A percentile compares a stretch with the other conserved stretches of the same genome.
Evolutionary conservation across 2,329 filamentous ascomycete genomes (phyloP).

Genomic region (Paracoccidioides brasiliensis): DNA sequence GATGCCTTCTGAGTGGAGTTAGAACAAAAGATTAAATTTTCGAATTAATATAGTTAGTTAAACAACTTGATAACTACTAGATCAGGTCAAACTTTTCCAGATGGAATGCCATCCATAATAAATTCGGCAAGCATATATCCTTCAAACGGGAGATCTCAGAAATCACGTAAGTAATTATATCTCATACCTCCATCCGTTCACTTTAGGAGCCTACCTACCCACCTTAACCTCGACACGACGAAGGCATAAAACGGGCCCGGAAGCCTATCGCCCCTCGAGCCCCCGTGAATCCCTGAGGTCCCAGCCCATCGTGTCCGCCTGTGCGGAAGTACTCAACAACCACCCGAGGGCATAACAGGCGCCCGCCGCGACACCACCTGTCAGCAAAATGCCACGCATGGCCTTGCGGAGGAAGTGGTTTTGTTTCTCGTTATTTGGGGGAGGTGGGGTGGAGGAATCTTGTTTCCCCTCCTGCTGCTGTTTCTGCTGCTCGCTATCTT

Average conservation of each 20-base stretch:
- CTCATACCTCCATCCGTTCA: background rate
- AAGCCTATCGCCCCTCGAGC: constrained; percentile 7
- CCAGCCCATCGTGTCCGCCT: constrained; percentile 26
- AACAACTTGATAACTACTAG: too few relatives aligned
- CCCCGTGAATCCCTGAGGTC: constrained; percentile 27
- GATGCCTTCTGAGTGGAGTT: background rate
- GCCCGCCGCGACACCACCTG: constrained; percentile 22
- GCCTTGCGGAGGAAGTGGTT: constrained; percentile 12
- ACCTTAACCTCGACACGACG: background rate
- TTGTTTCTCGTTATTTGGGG: background rate
- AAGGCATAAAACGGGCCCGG: background rate
- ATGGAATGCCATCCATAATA: too few relatives aligned
- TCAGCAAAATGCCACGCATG: constrained; percentile 23
- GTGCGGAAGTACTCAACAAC: constrained; percentile 31
- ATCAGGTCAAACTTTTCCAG: too few relatives aligned
- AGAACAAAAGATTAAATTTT: too few relatives aligned
- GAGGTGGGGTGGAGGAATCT: constrained; percentile 6
- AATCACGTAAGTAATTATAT: too few relatives aligned
- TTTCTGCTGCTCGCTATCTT: constrained; percentile 1
- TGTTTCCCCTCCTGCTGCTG: constrained; percentile 5
- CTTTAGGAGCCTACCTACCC: too few relatives aligned
- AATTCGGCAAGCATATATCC: too few relatives aligned
- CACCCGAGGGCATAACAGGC: constrained; percentile 32
- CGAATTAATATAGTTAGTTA: too few relatives aligned
- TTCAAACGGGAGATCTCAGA: too few relatives aligned